These are phyloP conservation scores for Talaromyces sp. DNA, from an alignment of 2,329 filamentous ascomycete species.

Conservation along the genomic window DNA sequence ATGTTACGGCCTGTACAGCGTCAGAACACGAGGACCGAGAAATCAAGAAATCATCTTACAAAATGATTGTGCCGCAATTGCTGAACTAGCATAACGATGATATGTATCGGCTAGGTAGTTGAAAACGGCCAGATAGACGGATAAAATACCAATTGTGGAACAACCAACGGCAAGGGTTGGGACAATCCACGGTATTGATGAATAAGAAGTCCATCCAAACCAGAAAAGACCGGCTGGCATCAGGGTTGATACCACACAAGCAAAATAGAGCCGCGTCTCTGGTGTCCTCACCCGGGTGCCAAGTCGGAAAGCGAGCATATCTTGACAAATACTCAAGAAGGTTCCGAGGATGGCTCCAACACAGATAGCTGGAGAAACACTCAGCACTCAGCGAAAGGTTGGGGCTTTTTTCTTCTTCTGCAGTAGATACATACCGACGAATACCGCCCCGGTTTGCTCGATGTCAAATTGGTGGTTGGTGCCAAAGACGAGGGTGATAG, in stretches of 20 bases:
- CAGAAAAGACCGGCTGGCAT: slow-evolving; percentile 77
- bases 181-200: slow-evolving; percentile 64
- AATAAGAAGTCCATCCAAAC: slow-evolving; percentile 67
- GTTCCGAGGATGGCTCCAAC: slow-evolving; percentile 64
- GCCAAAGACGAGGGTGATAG: slow-evolving; percentile 72
- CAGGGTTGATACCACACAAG: slow-evolving; percentile 68
- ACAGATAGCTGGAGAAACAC: slow-evolving; percentile 51
- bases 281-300: slow-evolving; percentile 50
- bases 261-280: slow-evolving; percentile 77
- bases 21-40: neutral
- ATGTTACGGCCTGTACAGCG: slow-evolving; percentile 58
- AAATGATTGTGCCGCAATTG: slow-evolving; percentile 79
- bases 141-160: slow-evolving; percentile 80
- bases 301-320: slow-evolving; percentile 54
- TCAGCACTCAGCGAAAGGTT: neutral
- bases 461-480: slow-evolving; percentile 63
- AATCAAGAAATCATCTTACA: slow-evolving; percentile 40
- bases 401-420: neutral
- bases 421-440: slow-evolving; percentile 43
- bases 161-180: slow-evolving; percentile 66
- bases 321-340: slow-evolving; percentile 65
- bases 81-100: slow-evolving; percentile 76
- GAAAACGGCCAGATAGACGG: slow-evolving; percentile 81
- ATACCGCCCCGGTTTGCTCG: slow-evolving; percentile 65
- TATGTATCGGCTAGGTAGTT: slow-evolving; percentile 92